A percentile compares a stretch with the other conserved stretches of the same genome.
phyloP scores from a whole-genome alignment of 225 moss, liverwort and hornwort genomes.

The Polytrichum commune region DNA sequence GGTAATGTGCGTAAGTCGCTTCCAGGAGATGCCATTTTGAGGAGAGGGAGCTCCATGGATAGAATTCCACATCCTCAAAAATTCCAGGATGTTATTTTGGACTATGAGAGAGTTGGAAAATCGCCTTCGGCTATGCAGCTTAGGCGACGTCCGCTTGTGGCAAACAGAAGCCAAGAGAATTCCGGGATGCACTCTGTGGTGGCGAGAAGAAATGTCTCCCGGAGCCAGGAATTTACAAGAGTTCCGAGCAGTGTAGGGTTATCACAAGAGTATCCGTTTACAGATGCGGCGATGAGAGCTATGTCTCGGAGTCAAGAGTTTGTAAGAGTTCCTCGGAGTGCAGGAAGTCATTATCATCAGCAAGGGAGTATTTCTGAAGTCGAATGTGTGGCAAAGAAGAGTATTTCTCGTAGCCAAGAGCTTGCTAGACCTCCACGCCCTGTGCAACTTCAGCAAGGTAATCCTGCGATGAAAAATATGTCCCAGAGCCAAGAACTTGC shows the following conservation, averaged over 20 bases:
- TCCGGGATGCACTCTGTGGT: conserved; percentile 29
- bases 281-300: background rate
- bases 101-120: conserved; percentile 9
- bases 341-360: background rate
- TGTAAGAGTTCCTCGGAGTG: too few relatives aligned
- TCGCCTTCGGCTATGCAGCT: conserved; percentile 23
- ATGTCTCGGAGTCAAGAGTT: conserved; percentile 9
- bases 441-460: background rate
- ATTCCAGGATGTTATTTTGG: background rate
- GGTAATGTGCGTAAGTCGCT: conserved; percentile 14
- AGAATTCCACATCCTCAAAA: conserved; percentile 10
- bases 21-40: conserved; percentile 10
- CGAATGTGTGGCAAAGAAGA: conserved; percentile 1
- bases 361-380: background rate
- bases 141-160: conserved; percentile 33
- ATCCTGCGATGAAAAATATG: conserved; percentile 1
- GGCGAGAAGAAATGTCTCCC: conserved; percentile 21
- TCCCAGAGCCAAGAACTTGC: conserved; percentile 27
- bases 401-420: conserved; percentile 26
- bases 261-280: conserved; percentile 11
- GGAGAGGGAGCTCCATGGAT: conserved; percentile 28
- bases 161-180: conserved; percentile 34
- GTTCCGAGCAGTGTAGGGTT: conserved; percentile 11
- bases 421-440: background rate
- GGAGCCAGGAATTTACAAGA: conserved; percentile 4